Evolutionary conservation across 768 basidiomycete genomes (phyloP).

Genomic region (Collybia nuda): DNA sequence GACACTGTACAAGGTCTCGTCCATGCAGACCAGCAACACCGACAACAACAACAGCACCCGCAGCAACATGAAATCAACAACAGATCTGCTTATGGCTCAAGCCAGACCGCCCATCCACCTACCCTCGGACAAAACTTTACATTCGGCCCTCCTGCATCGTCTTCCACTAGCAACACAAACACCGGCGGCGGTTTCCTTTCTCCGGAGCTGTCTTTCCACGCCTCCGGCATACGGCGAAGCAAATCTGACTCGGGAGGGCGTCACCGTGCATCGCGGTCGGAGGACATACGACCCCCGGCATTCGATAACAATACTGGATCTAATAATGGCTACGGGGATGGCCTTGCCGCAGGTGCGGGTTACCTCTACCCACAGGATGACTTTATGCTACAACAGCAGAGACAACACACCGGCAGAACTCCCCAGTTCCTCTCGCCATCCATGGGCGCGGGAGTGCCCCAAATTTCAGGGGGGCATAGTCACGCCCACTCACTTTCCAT

Average conservation of each 20-base stretch:
- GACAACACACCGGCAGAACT: constrained; percentile 14
- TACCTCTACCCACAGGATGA: constrained; percentile 20
- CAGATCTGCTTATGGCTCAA: no score
- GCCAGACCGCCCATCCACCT: constrained; percentile 8
- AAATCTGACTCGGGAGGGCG: constrained; percentile 23
- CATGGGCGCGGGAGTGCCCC: neutral
- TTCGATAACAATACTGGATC: neutral
- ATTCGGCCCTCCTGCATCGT: constrained; percentile 22
- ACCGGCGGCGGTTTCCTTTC: constrained; percentile 22
- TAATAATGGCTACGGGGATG: neutral
- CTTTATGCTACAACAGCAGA: constrained; percentile 24
- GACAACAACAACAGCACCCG: no score
- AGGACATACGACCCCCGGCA: constrained; percentile 42
- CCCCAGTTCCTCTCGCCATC: constrained; percentile 17
- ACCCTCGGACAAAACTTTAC: constrained; percentile 27
- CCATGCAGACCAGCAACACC: constrained; percentile 24
- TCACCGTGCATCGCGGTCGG: constrained; percentile 32
- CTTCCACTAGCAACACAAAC: constrained; percentile 1
- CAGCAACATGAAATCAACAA: neutral
- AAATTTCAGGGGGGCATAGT: neutral
- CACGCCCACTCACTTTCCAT: neutral
- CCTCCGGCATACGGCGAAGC: constrained; percentile 20
- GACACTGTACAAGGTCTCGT: constrained; percentile 28
- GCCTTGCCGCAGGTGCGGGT: neutral
- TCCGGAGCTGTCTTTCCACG: constrained; percentile 18